phyloP scores from a whole-genome alignment of 306 rosid genomes.

The Alnus glutinosa region DNA sequence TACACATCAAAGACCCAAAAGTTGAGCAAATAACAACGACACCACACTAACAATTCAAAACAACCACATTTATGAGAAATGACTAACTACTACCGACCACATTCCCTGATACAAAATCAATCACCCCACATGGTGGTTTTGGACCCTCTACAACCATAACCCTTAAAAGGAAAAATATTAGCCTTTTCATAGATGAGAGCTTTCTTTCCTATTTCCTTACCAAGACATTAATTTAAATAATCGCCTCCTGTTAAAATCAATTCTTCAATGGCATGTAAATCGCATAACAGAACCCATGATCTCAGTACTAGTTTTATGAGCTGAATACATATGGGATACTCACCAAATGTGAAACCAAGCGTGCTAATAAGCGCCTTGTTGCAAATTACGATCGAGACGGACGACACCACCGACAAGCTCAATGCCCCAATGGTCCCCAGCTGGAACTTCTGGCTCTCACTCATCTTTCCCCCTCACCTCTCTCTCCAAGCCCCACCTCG shows the following conservation, averaged over 20 bases:
- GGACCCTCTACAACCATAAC: background rate
- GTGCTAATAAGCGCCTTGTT: slow-evolving; percentile 43
- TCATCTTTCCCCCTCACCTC: slow-evolving; percentile 17
- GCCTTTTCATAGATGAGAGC: background rate
- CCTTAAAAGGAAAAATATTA: background rate
- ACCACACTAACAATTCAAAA: background rate
- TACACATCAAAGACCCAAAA: background rate
- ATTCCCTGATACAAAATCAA: background rate
- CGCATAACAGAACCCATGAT: background rate
- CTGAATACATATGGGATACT: background rate
- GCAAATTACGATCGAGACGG: slow-evolving; percentile 44
- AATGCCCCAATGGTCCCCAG: slow-evolving; percentile 45
- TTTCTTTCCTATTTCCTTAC: background rate
- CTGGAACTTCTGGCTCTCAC: slow-evolving; percentile 34
- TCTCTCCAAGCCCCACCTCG: background rate
- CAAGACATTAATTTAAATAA: background rate
- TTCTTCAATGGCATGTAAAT: background rate
- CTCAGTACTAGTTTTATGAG: background rate
- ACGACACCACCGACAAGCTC: slow-evolving; percentile 48
- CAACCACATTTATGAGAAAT: background rate
- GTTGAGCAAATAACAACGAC: background rate
- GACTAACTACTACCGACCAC: background rate
- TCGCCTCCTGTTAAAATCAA: background rate
- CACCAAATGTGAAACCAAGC: slow-evolving; percentile 42
- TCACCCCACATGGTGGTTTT: background rate